A percentile compares a stretch with the other conserved stretches of the same genome.
These are phyloP conservation scores for Psophocarpus tetragonolobus DNA, from an alignment of 306 rosid genomes.

Conservation along the genomic window DNA sequence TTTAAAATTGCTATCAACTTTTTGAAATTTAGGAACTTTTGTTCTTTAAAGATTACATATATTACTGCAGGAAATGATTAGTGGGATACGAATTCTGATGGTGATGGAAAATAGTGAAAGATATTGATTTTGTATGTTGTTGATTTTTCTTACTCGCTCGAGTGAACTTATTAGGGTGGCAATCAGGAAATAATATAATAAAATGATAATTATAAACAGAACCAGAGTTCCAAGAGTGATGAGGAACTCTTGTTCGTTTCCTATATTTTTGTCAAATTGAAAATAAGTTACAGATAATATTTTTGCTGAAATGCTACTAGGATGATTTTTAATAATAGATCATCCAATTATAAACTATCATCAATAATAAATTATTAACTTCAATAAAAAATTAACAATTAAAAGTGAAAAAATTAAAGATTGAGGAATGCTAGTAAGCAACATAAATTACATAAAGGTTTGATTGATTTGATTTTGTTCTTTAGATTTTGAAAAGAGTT, in stretches of 20 bases:
- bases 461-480: too few species aligned
- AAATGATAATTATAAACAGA: too few species aligned
- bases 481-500: too few species aligned
- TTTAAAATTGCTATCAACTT: not conserved
- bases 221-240: not conserved
- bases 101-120: not conserved
- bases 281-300: not conserved
- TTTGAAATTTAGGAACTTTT: not conserved
- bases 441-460: too few species aligned
- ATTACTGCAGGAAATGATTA: not conserved
- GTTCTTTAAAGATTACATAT: not conserved
- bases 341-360: too few species aligned
- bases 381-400: too few species aligned
- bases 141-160: not conserved
- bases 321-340: too few species aligned
- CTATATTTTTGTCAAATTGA: not conserved
- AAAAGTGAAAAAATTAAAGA: too few species aligned
- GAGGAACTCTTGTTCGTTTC: not conserved
- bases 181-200: too few species aligned
- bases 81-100: not conserved
- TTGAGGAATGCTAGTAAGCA: too few species aligned
- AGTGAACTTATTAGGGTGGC: not conserved
- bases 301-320: not conserved
- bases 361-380: too few species aligned
- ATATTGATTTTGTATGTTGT: not conserved